Conservation (phyloP, 805 yeast genomes). For the Lipomyces lipofer region DNA sequence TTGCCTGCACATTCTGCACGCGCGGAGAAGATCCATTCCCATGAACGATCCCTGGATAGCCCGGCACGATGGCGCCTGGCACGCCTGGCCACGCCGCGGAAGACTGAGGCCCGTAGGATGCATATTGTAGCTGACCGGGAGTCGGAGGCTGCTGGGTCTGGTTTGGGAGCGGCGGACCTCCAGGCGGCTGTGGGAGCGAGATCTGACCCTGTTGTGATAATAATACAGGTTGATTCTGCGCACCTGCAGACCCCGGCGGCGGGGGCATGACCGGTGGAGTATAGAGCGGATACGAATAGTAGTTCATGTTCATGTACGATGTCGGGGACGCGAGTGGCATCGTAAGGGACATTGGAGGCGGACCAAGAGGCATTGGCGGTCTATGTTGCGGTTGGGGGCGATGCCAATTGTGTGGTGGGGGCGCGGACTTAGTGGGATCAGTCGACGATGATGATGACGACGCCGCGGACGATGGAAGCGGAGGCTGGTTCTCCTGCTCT, state of each 20-base stretch:
- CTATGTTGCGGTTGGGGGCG: constrained; percentile 7
- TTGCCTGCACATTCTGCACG: no score
- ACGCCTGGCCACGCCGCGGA: neutral
- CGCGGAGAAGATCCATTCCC: no score
- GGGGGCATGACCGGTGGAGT: neutral
- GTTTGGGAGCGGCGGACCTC: neutral
- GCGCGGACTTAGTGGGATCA: neutral
- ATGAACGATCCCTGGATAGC: no score
- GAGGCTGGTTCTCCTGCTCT: no score
- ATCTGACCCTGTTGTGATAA: neutral
- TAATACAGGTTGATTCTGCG: no score
- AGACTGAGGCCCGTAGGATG: neutral
- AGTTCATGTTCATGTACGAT: neutral
- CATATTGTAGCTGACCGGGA: neutral
- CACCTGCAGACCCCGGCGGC: neutral
- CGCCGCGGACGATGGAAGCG: no score
- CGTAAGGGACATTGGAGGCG: neutral
- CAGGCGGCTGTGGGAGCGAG: neutral
- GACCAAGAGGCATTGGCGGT: neutral
- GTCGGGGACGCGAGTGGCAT: neutral
- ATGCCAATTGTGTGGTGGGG: neutral
- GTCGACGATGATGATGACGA: no score
- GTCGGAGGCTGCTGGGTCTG: neutral
- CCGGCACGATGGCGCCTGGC: constrained; percentile 4
- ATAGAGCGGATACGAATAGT: neutral